Percentiles rank a stretch among this genome's conserved stretches.
These are phyloP conservation scores for Cryptosporidium ryanae DNA, from an alignment of 169 alveolate species.

Conservation along the genomic window DNA sequence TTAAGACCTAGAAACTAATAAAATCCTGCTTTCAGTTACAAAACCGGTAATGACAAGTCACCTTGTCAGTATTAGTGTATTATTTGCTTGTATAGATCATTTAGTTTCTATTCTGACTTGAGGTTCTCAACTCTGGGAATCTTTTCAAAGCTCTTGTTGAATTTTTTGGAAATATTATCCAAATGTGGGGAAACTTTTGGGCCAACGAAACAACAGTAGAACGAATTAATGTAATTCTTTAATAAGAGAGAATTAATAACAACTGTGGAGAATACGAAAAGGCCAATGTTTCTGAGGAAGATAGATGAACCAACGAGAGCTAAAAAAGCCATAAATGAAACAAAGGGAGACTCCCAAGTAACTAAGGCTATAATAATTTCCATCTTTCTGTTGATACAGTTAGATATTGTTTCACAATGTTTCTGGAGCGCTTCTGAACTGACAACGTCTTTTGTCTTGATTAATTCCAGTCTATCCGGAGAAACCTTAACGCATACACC, in stretches of 20 bases:
- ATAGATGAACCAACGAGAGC: slow-evolving; percentile 15
- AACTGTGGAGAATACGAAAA: slow-evolving; percentile 42
- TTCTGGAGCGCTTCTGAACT: slow-evolving; percentile 49
- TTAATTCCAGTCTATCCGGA: slow-evolving; percentile 47
- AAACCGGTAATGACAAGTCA: too few species aligned
- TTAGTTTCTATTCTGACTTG: slow-evolving; percentile 23
- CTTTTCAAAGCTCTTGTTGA: slow-evolving; percentile 63
- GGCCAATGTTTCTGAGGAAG: slow-evolving; percentile 41
- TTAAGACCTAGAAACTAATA: too few species aligned
- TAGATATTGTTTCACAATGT: slow-evolving; percentile 44
- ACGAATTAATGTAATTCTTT: slow-evolving; percentile 48
- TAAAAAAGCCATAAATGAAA: slow-evolving; percentile 46
- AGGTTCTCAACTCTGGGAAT: slow-evolving; percentile 40
- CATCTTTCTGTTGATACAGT: slow-evolving; percentile 22
- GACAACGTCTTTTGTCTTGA: slow-evolving; percentile 40
- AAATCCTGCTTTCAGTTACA: too few species aligned
- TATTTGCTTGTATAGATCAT: neutral
- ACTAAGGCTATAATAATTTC: slow-evolving; percentile 43
- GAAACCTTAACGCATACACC: slow-evolving; percentile 58
- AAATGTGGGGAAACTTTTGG: slow-evolving; percentile 69
- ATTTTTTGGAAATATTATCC: slow-evolving; percentile 47
- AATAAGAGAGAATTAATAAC: slow-evolving; percentile 18
- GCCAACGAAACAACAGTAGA: slow-evolving; percentile 37
- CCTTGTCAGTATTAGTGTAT: too few species aligned
- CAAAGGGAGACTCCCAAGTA: slow-evolving; percentile 65